These are phyloP conservation scores for Edaphochlamys debaryana DNA, from an alignment of 139 green algal species.

Conservation along the genomic window DNA sequence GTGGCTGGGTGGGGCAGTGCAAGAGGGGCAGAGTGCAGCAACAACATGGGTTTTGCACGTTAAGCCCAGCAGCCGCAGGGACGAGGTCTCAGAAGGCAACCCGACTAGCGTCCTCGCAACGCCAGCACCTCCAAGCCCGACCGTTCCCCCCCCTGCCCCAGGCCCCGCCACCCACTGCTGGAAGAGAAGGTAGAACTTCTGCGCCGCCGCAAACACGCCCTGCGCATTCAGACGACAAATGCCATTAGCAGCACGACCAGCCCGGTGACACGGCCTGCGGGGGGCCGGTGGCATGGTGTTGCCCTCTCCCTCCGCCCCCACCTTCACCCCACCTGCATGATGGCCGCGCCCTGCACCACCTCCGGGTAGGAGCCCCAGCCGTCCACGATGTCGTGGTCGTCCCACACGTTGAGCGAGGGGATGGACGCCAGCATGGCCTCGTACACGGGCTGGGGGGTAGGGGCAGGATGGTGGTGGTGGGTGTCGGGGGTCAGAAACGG, in stretches of 20 bases:
- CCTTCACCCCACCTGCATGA: slow-evolving; percentile 59
- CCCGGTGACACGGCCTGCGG: no score
- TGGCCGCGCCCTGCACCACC: slow-evolving; percentile 52
- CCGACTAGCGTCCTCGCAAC: no score
- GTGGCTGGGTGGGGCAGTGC: slow-evolving; percentile 2
- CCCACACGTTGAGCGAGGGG: slow-evolving; percentile 50
- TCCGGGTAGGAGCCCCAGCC: slow-evolving; percentile 63
- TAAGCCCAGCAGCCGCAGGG: no score
- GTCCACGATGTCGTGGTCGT: slow-evolving; percentile 71
- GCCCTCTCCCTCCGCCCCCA: no score
- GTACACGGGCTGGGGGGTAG: not conserved
- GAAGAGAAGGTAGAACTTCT: slow-evolving; percentile 71
- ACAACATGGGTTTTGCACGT: no score
- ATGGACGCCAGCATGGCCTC: slow-evolving; percentile 6
- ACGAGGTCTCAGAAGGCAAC: no score
- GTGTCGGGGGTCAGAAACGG: not conserved
- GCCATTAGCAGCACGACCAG: no score
- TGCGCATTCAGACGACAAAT: no score
- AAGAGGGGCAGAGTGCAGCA: no score
- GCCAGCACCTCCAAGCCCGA: no score
- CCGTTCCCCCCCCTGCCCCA: no score
- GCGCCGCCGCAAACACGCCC: slow-evolving; percentile 53
- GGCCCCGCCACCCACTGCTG: slow-evolving; percentile 49
- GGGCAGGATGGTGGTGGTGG: not conserved
- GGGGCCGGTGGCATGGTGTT: no score